These are phyloP conservation scores for Candida insectorum DNA, from an alignment of 805 yeast genomes.

Conservation along the genomic window DNA sequence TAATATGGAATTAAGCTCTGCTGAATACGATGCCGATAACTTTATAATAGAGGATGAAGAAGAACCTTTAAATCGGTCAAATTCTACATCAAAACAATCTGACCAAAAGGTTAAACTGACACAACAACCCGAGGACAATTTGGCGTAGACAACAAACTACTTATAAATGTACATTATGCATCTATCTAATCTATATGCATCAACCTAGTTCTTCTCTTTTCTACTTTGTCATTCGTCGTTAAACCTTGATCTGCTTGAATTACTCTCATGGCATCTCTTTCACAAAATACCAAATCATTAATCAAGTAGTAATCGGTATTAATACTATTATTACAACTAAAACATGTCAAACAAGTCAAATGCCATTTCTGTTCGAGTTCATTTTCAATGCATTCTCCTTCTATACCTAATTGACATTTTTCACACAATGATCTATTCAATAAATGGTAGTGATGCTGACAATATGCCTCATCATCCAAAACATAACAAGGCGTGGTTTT, in stretches of 20 bases:
- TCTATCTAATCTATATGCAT: slow-evolving; percentile 18
- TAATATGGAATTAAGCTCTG: slow-evolving; percentile 33
- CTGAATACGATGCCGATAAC: slow-evolving; percentile 38
- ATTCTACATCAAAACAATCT: background rate
- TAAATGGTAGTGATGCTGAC: slow-evolving; percentile 73
- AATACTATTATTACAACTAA: slow-evolving; percentile 51
- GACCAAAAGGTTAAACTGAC: too few species aligned
- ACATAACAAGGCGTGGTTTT: slow-evolving; percentile 72
- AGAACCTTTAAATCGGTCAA: slow-evolving; percentile 7
- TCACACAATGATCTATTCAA: slow-evolving; percentile 73
- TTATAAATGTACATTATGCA: slow-evolving; percentile 3
- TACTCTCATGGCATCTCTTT: slow-evolving; percentile 34
- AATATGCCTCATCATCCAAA: slow-evolving; percentile 74
- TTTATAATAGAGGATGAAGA: slow-evolving; percentile 39
- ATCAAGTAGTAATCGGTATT: slow-evolving; percentile 53
- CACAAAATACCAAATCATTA: slow-evolving; percentile 51
- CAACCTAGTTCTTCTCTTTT: slow-evolving; percentile 42
- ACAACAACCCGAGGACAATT: background rate
- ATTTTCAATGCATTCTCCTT: slow-evolving; percentile 86
- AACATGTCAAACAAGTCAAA: slow-evolving; percentile 66
- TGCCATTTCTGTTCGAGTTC: slow-evolving; percentile 74
- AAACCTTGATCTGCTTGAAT: slow-evolving; percentile 25
- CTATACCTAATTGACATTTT: slow-evolving; percentile 71
- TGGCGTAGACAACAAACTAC: too few species aligned
- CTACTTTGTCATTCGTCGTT: slow-evolving; percentile 31